These are phyloP conservation scores for Bromus sterilis DNA, from an alignment of 176 grass and related monocot genomes.

Conservation along the genomic window DNA sequence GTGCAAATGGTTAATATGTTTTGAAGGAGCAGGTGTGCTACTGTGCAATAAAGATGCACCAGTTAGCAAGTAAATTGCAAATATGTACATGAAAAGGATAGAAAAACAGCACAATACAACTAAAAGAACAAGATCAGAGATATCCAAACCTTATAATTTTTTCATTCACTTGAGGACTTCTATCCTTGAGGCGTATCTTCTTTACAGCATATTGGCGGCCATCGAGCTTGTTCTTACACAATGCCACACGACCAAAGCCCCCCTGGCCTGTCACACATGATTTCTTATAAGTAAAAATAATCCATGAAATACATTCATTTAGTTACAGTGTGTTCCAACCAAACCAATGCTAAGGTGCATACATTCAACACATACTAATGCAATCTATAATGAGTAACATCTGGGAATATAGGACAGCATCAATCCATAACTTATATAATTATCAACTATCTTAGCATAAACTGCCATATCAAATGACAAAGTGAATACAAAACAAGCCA, in stretches of 20 bases:
- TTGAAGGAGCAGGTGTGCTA: background rate
- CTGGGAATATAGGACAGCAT: background rate
- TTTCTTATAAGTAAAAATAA: background rate
- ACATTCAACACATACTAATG: background rate
- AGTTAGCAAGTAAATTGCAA: conserved; percentile 6
- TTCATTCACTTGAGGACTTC: conserved; percentile 75
- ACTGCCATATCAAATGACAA: background rate
- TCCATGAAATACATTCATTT: background rate
- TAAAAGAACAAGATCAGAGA: conserved; percentile 12
- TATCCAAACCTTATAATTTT: conserved; percentile 86
- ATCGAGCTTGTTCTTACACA: conserved; percentile 93
- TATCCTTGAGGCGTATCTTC: conserved; percentile 92
- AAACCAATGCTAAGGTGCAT: background rate
- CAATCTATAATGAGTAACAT: background rate
- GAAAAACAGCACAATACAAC: background rate
- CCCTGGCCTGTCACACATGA: conserved; percentile 54
- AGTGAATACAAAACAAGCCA: background rate
- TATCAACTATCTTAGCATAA: background rate
- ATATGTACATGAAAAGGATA: conserved; percentile 4
- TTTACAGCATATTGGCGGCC: conserved; percentile 98
- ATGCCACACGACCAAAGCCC: conserved; percentile 80
- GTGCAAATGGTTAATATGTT: background rate
- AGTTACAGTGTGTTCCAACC: background rate
- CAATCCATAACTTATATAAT: background rate
- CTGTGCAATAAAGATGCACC: background rate